Base-by-base conservation (phyloP, 805 yeast genomes). In the Metschnikowia arizonensis region DNA sequence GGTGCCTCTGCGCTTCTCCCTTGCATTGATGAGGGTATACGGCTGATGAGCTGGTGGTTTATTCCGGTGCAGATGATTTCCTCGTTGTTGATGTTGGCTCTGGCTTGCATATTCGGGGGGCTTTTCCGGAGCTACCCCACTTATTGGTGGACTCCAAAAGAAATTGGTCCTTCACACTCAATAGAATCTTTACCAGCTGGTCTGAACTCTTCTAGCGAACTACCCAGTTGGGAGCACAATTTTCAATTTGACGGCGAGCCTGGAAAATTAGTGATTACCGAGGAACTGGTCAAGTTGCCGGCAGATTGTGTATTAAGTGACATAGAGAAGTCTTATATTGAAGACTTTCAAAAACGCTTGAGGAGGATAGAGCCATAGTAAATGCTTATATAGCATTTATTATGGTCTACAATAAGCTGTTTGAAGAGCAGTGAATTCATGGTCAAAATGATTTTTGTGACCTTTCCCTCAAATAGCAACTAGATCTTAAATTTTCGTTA, bases 1-100 rank as follows among this genome's bases (percentile, higher is more conserved):
- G 88, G 88, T 2, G 87, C 88, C 1, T 73, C 83, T 8, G 86
- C 88, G 0, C 56, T 82, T 30, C 60, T 82, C 7, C 85, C 87
- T 0, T 62, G 73, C 1, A 55, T 76, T 0, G 82, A 79, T 42
- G 73, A 58, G 1, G 50, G 55, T 6, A 64, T 81, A 3, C 59
- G 78, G 10, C 51, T 41, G 3, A 66, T 82, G 74, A 76, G 86
- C 40, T 82, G 88, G 88, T 78, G 82, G 78, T 81, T 75, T 53
- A 54, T 82, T 24, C 82, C 84, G 0, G 71, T 65, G 0, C 83
- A 81, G 44, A 43, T 82, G 3, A 65, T 81, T 0, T 69, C 78
- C 3, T 66, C 76, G 2, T 58, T 75, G 2, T 59, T 82, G 34
- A 75, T 79, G 47, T 54, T 78, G 7, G 58, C 64, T 1, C 76